phyloP scores from a whole-genome alignment of 2,329 filamentous ascomycete genomes.

The Lojkania enalia region DNA sequence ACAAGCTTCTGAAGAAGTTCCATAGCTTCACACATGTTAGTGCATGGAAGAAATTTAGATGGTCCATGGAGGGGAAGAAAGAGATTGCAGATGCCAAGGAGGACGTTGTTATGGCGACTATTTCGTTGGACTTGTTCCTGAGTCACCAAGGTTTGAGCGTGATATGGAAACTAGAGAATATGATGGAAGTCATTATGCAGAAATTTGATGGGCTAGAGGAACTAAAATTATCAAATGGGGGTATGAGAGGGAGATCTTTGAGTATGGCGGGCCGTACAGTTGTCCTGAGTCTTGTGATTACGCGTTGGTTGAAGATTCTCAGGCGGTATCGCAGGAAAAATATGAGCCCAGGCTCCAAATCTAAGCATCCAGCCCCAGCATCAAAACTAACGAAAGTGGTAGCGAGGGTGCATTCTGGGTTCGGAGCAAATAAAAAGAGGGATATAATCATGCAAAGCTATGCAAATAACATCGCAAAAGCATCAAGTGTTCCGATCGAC shows the following conservation, averaged over 20 bases:
- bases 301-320: slow-evolving; percentile 1
- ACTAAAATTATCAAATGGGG: neutral
- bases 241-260: neutral
- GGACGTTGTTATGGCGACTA: slow-evolving; percentile 14
- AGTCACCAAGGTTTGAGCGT: slow-evolving; percentile 7
- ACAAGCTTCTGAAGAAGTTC: slow-evolving; percentile 15
- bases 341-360: neutral
- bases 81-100: slow-evolving; percentile 19
- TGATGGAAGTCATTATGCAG: slow-evolving; percentile 13
- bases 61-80: slow-evolving; percentile 19
- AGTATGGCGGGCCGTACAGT: slow-evolving; percentile 10
- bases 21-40: slow-evolving; percentile 12
- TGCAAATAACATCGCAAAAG: slow-evolving; percentile 11
- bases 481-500: neutral
- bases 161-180: slow-evolving; percentile 16
- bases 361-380: neutral
- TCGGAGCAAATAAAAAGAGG: slow-evolving; percentile 7
- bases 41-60: slow-evolving; percentile 17
- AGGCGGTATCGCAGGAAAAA: slow-evolving; percentile 7
- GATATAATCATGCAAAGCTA: slow-evolving; percentile 10
- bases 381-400: slow-evolving; percentile 4
- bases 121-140: slow-evolving; percentile 15
- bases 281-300: slow-evolving; percentile 10
- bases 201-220: slow-evolving; percentile 9
- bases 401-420: slow-evolving; percentile 11